Evolutionary conservation across 345 rosid genomes (phyloP), one percentile per base, ranked within the genome.

Genomic region (Citrus inodora): DNA sequence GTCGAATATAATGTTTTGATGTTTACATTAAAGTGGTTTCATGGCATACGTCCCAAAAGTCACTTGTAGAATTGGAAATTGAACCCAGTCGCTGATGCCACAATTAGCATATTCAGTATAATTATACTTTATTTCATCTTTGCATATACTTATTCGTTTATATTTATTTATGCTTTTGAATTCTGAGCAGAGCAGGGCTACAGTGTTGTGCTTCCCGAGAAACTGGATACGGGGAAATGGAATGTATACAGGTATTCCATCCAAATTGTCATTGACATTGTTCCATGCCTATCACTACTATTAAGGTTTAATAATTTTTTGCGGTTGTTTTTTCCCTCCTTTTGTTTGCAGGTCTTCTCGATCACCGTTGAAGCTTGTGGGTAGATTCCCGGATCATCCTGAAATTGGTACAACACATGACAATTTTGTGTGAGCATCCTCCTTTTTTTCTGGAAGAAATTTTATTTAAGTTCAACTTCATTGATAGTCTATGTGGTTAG

Each of bases 151-250:
- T 46, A 46, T 46, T 46, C 0, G 5, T n/a, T 67, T 71, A 1
- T 53, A 17, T 53, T 80, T n/a, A 58, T 65, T 64, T 67, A 63
- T 81, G 65, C 56, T 38, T 37, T 78, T 81, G 32, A 37, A 38
- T 79, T 59, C 9, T 74, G 62, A 87, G 73, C 91, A 96, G 99
- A 90, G 77, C 92, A 88, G 81, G 95, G 97, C 0, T 96, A 85
- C 58, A 94, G 99, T 81, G 95, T 90, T 77, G 97, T 88, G 80
- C 97, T 96, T 73, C 99, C 99, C 0, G 99, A 96, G 89, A 94
- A 90, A 85, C 80, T 96, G 90, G 90, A 87, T 53, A 87, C 95
- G 1, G 99, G 98, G 38, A 89, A 89, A 81, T 96, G 98, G 99
- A 92, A 92, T 70, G 99, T 96, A 4, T 92, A 90, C 87, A 89